Evolutionary conservation across 768 basidiomycete genomes (phyloP).

Genomic region (Amanita thiersii): DNA sequence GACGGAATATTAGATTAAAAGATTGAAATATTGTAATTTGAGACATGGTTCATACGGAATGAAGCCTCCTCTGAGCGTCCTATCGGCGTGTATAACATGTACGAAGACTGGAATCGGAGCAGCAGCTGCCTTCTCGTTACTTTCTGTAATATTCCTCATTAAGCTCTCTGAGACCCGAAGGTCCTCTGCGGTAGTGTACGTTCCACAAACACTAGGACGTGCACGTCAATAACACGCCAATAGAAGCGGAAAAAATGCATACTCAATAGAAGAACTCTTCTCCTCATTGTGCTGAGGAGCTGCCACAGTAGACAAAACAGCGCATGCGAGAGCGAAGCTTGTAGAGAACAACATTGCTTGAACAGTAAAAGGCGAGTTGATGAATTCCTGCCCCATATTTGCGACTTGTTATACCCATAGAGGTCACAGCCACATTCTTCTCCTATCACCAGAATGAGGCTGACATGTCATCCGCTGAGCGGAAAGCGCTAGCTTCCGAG

Average conservation of each 20-base stretch:
- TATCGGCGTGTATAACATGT: conserved; percentile 12
- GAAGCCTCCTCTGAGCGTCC: conserved; percentile 12
- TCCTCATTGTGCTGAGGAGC: neutral
- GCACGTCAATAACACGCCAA: neutral
- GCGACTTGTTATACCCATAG: no score
- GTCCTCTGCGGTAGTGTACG: neutral
- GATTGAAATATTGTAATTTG: neutral
- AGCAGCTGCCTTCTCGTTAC: neutral
- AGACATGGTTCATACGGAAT: conserved; percentile 12
- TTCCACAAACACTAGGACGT: neutral
- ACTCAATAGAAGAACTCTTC: neutral
- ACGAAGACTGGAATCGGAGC: conserved; percentile 10
- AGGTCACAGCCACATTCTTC: no score
- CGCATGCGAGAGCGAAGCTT: neutral
- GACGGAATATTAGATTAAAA: neutral
- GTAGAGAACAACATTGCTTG: no score
- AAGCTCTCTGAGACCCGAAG: neutral
- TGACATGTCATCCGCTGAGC: no score
- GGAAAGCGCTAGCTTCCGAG: no score
- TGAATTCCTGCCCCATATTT: no score
- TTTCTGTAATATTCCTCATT: neutral
- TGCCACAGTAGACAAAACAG: neutral
- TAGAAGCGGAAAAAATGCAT: neutral
- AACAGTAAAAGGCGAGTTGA: no score
- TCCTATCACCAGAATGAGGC: no score